phyloP scores from a whole-genome alignment of 2,329 filamentous ascomycete species.

The Cyphellophora attinorum region DNA sequence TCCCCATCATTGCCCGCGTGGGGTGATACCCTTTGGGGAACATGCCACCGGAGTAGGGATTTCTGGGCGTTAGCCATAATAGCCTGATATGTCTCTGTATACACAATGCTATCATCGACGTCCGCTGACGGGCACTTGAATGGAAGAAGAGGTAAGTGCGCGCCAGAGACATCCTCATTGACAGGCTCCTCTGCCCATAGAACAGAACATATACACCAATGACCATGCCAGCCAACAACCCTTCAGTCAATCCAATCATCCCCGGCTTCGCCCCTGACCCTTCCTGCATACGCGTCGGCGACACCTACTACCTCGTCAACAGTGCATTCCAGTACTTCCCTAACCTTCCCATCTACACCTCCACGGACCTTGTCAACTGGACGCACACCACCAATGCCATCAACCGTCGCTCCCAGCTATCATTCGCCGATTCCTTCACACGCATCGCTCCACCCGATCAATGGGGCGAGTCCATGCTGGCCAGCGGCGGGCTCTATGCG shows the following conservation, averaged over 20 bases:
- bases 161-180: no score
- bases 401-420: conserved; percentile 24
- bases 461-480: conserved; percentile 14
- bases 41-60: no score
- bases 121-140: no score
- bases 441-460: conserved; percentile 10
- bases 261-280: conserved; percentile 55
- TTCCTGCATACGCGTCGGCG: conserved; percentile 40
- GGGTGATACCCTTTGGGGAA: no score
- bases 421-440: conserved; percentile 25
- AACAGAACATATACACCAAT: no score
- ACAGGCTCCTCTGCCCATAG: no score
- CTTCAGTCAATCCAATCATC: conserved; percentile 49
- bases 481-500: conserved; percentile 34
- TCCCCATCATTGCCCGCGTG: no score
- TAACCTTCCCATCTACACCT: conserved; percentile 52
- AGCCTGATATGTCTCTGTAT: no score
- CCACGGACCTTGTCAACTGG: conserved; percentile 35
- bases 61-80: no score
- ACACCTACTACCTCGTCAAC: conserved; percentile 50
- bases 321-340: conserved; percentile 56
- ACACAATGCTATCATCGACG: no score
- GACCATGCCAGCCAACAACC: no score
- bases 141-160: no score
- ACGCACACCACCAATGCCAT: conserved; percentile 26